Evolutionary conservation across 768 basidiomycete species (phyloP).

Genomic region (Mycena alexandri): DNA sequence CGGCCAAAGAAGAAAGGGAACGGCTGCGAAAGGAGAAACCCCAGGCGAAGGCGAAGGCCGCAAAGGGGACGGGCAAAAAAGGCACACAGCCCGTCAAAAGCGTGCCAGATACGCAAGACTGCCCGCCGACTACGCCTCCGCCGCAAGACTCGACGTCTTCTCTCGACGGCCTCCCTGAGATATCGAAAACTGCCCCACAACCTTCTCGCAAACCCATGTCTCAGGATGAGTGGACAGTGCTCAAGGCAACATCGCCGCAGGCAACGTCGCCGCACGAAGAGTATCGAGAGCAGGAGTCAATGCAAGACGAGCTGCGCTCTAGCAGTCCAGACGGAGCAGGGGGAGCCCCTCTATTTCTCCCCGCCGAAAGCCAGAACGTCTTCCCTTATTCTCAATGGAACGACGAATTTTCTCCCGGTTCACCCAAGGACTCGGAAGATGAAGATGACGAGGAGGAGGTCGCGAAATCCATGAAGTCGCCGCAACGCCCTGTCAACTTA

Average conservation of each 20-base stretch:
- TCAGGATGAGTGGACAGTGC: slow-evolving; percentile 32
- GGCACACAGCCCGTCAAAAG: neutral
- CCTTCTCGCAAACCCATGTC: slow-evolving; percentile 25
- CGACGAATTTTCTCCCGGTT: slow-evolving; percentile 37
- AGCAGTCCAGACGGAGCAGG: slow-evolving; percentile 24
- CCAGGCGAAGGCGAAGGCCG: slow-evolving; percentile 14
- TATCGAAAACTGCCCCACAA: neutral
- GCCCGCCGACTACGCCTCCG: neutral
- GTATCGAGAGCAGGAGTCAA: slow-evolving; percentile 12
- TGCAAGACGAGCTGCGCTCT: slow-evolving; percentile 34
- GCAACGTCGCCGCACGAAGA: slow-evolving; percentile 3
- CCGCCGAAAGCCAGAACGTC: slow-evolving; percentile 63
- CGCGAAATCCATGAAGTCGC: slow-evolving; percentile 41
- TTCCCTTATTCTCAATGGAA: slow-evolving; percentile 68
- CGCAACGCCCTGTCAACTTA: slow-evolving; percentile 31
- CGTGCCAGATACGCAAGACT: neutral
- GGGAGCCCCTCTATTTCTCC: slow-evolving; percentile 60
- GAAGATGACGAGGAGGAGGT: slow-evolving; percentile 54
- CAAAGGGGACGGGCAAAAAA: slow-evolving; percentile 26
- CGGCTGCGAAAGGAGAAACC: slow-evolving; percentile 27
- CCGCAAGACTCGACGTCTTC: neutral
- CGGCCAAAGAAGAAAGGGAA: slow-evolving; percentile 33
- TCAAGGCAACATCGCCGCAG: slow-evolving; percentile 28
- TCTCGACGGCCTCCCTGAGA: neutral
- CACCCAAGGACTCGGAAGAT: slow-evolving; percentile 56